Evolutionary conservation across 177 flowering plant species (phyloP).

Genomic region (Tripterygium wilfordii): DNA sequence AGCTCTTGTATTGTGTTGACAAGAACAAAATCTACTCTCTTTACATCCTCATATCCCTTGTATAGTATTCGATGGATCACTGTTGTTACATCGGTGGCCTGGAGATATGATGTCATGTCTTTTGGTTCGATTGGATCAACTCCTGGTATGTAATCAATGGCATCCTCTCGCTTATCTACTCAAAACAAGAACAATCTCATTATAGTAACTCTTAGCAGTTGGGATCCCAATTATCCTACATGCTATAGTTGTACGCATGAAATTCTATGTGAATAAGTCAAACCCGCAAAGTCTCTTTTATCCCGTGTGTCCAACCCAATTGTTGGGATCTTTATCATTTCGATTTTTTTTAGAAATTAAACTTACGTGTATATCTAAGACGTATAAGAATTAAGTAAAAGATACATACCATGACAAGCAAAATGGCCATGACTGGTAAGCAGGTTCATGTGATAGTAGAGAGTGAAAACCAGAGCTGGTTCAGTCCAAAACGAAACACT

Average conservation of each 20-base stretch:
- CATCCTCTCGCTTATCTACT: conserved; percentile 30
- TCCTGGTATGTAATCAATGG: conserved; percentile 48
- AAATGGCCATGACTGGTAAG: conserved; percentile 21
- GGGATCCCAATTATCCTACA: background rate
- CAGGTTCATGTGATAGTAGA: conserved; percentile 25
- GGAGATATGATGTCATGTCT: conserved; percentile 41
- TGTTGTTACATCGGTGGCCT: conserved; percentile 24
- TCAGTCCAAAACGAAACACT: conserved; percentile 33
- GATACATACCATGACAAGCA: conserved; percentile 14
- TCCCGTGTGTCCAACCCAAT: background rate
- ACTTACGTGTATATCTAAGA: no score
- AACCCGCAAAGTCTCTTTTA: background rate
- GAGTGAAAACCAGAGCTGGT: conserved; percentile 20
- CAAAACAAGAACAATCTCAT: background rate
- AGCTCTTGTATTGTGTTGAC: conserved; percentile 46
- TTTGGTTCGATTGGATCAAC: conserved; percentile 29
- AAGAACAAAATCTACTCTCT: conserved; percentile 26
- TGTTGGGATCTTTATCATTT: background rate
- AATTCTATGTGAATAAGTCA: background rate
- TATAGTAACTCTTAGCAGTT: background rate
- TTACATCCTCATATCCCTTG: conserved; percentile 34
- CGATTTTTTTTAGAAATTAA: background rate
- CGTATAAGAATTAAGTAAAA: background rate
- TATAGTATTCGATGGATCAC: conserved; percentile 22
- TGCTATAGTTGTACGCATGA: background rate